Conservation (phyloP, 1,139 yeast species). For the Yamadazyma oceani region DNA sequence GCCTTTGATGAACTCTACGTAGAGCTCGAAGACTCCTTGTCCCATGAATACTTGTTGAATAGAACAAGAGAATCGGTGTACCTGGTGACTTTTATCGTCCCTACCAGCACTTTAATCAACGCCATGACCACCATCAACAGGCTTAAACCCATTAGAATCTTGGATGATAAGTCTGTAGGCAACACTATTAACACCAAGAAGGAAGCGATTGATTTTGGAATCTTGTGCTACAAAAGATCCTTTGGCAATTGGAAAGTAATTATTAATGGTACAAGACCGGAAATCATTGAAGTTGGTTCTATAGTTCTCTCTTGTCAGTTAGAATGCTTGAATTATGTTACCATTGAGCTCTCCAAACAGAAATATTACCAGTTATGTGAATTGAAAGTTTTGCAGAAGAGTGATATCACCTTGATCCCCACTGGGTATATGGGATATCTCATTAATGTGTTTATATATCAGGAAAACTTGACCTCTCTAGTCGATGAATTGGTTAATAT, state of each 20-base stretch:
- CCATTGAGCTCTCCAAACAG: slow-evolving; percentile 9
- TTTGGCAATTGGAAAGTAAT: slow-evolving; percentile 11
- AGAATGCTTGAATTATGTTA: slow-evolving; percentile 8
- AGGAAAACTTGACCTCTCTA: slow-evolving; percentile 10
- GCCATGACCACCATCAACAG: not conserved
- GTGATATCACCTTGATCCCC: slow-evolving; percentile 11
- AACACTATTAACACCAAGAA: no score
- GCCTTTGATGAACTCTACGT: slow-evolving; percentile 4
- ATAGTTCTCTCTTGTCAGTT: slow-evolving; percentile 10
- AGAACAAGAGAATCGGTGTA: not conserved
- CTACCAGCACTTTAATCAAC: not conserved
- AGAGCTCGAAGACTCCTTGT: slow-evolving; percentile 3
- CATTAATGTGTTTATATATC: slow-evolving; percentile 9
- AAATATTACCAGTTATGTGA: slow-evolving; percentile 8
- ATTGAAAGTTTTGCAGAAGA: slow-evolving; percentile 2
- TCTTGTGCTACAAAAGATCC: slow-evolving; percentile 6
- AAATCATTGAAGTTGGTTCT: slow-evolving; percentile 6
- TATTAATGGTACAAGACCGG: slow-evolving; percentile 6
- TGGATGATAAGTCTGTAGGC: not conserved
- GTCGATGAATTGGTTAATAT: slow-evolving; percentile 8
- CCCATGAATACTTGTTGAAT: slow-evolving; percentile 5
- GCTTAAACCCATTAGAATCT: not conserved
- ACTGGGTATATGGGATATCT: slow-evolving; percentile 14
- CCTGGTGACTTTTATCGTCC: not conserved
- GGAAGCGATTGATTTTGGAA: not conserved